phyloP scores from a whole-genome alignment of 805 yeast species.

The Kluyveromyces dobzhanskii region DNA sequence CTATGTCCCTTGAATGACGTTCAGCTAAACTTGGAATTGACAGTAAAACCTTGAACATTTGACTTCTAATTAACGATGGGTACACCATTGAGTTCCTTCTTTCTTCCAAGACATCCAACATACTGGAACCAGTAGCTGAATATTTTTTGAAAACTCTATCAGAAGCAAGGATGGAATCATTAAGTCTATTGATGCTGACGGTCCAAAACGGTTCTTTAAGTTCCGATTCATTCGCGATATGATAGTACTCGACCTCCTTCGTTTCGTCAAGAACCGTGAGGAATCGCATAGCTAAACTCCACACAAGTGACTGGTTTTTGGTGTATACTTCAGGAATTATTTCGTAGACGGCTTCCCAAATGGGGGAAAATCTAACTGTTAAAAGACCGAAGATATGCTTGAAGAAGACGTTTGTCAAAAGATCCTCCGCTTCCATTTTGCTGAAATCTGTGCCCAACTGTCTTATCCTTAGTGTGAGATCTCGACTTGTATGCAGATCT shows the following conservation, averaged over 20 bases:
- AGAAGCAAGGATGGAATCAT: slow-evolving; percentile 31
- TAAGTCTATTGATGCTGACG: slow-evolving; percentile 39
- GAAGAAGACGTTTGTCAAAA: slow-evolving; percentile 28
- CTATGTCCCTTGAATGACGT: slow-evolving; percentile 43
- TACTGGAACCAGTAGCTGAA: slow-evolving; percentile 27
- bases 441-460: slow-evolving; percentile 40
- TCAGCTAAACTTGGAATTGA: slow-evolving; percentile 66
- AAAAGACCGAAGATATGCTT: slow-evolving; percentile 60
- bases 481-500: slow-evolving; percentile 63
- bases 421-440: slow-evolving; percentile 20
- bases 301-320: slow-evolving; percentile 38
- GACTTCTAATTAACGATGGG: slow-evolving; percentile 43
- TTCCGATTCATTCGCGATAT: slow-evolving; percentile 7
- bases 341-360: slow-evolving; percentile 72
- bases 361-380: slow-evolving; percentile 70
- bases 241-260: slow-evolving; percentile 15
- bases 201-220: slow-evolving; percentile 28
- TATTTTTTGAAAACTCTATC: slow-evolving; percentile 28
- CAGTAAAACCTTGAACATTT: slow-evolving; percentile 48
- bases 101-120: slow-evolving; percentile 31
- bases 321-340: slow-evolving; percentile 41
- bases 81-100: slow-evolving; percentile 32
- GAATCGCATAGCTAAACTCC: slow-evolving; percentile 44
- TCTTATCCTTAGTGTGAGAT: slow-evolving; percentile 61
- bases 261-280: slow-evolving; percentile 17